A percentile compares a stretch with the other conserved stretches of the same genome.
Conservation (phyloP, 2,329 filamentous ascomycete species). For the Claviceps monticola region DNA sequence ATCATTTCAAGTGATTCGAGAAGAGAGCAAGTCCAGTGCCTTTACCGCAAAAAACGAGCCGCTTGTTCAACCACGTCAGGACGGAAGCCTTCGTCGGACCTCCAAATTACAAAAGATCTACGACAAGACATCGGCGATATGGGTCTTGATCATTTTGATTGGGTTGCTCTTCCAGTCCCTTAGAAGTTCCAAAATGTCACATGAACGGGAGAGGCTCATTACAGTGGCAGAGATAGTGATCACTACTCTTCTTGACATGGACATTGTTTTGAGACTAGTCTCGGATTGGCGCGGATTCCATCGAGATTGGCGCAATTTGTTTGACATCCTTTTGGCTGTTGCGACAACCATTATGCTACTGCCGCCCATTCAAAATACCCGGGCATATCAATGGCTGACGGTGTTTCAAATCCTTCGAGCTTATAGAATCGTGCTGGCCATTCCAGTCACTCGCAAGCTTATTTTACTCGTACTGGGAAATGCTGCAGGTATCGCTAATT, state of each 20-base stretch:
- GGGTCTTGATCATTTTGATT: slow-evolving; percentile 68
- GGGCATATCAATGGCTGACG: slow-evolving; percentile 76
- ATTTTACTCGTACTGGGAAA: slow-evolving; percentile 85
- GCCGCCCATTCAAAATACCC: slow-evolving; percentile 60
- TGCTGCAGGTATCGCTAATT: slow-evolving; percentile 77
- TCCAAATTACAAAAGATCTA: slow-evolving; percentile 56
- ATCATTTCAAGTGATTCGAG: slow-evolving; percentile 93
- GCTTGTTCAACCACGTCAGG: slow-evolving; percentile 20
- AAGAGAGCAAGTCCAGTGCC: slow-evolving; percentile 87
- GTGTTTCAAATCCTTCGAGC: slow-evolving; percentile 86
- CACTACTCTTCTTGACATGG: slow-evolving; percentile 63
- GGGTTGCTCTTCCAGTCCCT: slow-evolving; percentile 69
- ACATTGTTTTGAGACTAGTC: slow-evolving; percentile 67
- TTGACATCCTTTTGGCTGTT: slow-evolving; percentile 69
- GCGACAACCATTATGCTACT: slow-evolving; percentile 77
- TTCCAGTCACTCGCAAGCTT: slow-evolving; percentile 75
- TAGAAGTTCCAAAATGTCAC: slow-evolving; percentile 64
- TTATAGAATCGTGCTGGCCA: slow-evolving; percentile 81
- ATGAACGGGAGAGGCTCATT: slow-evolving; percentile 48
- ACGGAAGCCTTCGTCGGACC: slow-evolving; percentile 21
- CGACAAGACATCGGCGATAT: slow-evolving; percentile 59
- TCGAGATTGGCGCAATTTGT: slow-evolving; percentile 56
- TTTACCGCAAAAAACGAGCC: slow-evolving; percentile 63
- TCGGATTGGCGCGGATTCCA: slow-evolving; percentile 75
- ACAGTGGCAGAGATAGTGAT: slow-evolving; percentile 58